Percentiles rank a stretch among this genome's conserved stretches.
Conservation (phyloP, 2,329 filamentous ascomycete genomes). For the Alternaria sp. region DNA sequence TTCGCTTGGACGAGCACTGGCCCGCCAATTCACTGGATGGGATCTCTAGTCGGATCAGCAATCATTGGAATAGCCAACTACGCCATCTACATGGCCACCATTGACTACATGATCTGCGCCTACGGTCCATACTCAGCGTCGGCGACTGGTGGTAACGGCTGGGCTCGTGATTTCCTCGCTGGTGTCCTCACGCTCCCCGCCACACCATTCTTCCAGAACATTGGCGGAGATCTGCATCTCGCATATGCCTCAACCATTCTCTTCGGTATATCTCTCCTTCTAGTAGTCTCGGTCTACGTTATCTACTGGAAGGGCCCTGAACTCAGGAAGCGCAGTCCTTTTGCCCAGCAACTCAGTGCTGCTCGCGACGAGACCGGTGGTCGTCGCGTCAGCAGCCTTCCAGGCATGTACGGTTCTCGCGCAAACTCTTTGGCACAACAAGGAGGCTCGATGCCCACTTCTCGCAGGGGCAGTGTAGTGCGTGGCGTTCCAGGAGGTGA, state of each 20-base stretch:
- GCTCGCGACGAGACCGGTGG: slow-evolving; percentile 46
- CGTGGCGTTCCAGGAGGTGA: slow-evolving; percentile 27
- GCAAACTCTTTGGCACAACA: slow-evolving; percentile 37
- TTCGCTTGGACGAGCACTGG: slow-evolving; percentile 76
- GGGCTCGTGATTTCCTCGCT: slow-evolving; percentile 77
- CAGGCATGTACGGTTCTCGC: slow-evolving; percentile 43
- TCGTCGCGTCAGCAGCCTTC: slow-evolving; percentile 43
- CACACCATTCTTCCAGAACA: slow-evolving; percentile 64
- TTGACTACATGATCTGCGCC: slow-evolving; percentile 81
- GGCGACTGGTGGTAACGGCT: slow-evolving; percentile 80
- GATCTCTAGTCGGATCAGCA: slow-evolving; percentile 69
- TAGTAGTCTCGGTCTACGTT: slow-evolving; percentile 55
- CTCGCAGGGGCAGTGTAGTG: slow-evolving; percentile 43
- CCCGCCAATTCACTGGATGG: slow-evolving; percentile 73
- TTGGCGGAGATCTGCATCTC: slow-evolving; percentile 52
- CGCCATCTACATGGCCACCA: slow-evolving; percentile 79
- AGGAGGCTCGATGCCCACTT: slow-evolving; percentile 28
- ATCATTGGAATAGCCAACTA: slow-evolving; percentile 78
- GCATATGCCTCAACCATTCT: slow-evolving; percentile 67
- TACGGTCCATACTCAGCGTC: slow-evolving; percentile 80
- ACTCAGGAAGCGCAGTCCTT: slow-evolving; percentile 62
- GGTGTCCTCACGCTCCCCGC: slow-evolving; percentile 76
- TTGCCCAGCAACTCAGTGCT: slow-evolving; percentile 59
- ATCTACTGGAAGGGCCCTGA: slow-evolving; percentile 64
- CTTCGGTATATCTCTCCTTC: slow-evolving; percentile 59